Evolutionary conservation across 2,329 filamentous ascomycete genomes (phyloP).

Genomic region (Rutstroemia sp.): DNA sequence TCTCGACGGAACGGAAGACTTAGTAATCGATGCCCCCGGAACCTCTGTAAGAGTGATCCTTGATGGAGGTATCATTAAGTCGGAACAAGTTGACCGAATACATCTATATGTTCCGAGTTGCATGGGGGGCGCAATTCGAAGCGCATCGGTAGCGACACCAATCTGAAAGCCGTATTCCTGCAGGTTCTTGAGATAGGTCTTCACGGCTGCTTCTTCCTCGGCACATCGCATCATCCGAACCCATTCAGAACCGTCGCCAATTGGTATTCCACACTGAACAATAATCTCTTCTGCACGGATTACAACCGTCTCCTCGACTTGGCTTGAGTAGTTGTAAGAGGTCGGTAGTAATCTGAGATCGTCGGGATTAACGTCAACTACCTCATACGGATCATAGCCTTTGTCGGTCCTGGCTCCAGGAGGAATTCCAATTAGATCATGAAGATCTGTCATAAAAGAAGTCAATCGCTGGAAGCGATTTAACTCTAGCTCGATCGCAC

Average conservation of each 20-base stretch:
- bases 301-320: neutral
- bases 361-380: constrained; percentile 4
- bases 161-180: constrained; percentile 1
- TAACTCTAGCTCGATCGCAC: neutral
- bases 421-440: constrained; percentile 8
- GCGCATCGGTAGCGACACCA: neutral
- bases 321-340: neutral
- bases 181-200: neutral
- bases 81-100: neutral
- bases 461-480: neutral
- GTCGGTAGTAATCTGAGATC: constrained; percentile 6
- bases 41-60: neutral
- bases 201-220: constrained; percentile 3
- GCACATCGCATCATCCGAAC: constrained; percentile 7
- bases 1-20: neutral
- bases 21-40: neutral
- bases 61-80: neutral
- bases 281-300: constrained; percentile 1
- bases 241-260: neutral
- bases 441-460: constrained; percentile 4
- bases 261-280: neutral
- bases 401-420: neutral
- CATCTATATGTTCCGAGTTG: neutral
- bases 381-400: neutral
- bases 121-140: neutral